Percentiles rank a stretch among this genome's conserved stretches.
Evolutionary conservation across 768 basidiomycete genomes (phyloP).

Genomic region (Podaxis rugospora): DNA sequence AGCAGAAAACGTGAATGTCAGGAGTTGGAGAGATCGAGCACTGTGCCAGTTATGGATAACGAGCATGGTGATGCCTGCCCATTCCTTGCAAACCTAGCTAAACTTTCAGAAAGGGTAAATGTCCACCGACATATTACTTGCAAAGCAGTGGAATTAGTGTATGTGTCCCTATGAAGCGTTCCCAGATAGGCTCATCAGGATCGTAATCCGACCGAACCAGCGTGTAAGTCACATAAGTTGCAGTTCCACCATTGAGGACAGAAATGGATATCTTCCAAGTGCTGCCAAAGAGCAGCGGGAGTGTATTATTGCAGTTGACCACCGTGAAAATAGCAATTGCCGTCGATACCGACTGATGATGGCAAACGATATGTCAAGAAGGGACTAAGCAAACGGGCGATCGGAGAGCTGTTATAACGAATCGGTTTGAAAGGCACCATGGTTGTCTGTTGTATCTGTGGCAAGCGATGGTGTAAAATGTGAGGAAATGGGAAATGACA

Average conservation of each 20-base stretch:
- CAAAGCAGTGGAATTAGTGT: not conserved
- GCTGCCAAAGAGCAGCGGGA: slow-evolving; percentile 15
- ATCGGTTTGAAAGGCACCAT: not conserved
- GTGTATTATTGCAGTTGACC: slow-evolving; percentile 13
- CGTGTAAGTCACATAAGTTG: slow-evolving; percentile 11
- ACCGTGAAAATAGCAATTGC: slow-evolving; percentile 14
- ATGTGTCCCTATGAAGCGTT: not conserved
- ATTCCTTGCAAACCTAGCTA: not conserved
- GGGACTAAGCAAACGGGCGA: not conserved
- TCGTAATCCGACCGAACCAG: not conserved
- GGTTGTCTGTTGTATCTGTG: slow-evolving; percentile 15
- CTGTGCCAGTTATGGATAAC: not conserved
- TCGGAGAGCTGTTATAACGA: not conserved
- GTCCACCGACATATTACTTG: not conserved
- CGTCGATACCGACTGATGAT: slow-evolving; percentile 5
- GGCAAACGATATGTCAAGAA: not conserved
- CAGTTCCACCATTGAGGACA: slow-evolving; percentile 15
- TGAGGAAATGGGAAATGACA: slow-evolving; percentile 16
- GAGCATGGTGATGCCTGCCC: not conserved
- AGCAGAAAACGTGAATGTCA: not conserved
- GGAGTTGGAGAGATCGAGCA: not conserved
- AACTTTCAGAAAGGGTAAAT: not conserved
- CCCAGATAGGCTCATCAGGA: not conserved
- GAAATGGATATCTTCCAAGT: slow-evolving; percentile 17
- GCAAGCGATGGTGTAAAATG: slow-evolving; percentile 17